Evolutionary conservation across 164 flowering plant genomes (phyloP), one percentile per base, ranked within the genome.

Genomic region (Echeveria elegans): DNA sequence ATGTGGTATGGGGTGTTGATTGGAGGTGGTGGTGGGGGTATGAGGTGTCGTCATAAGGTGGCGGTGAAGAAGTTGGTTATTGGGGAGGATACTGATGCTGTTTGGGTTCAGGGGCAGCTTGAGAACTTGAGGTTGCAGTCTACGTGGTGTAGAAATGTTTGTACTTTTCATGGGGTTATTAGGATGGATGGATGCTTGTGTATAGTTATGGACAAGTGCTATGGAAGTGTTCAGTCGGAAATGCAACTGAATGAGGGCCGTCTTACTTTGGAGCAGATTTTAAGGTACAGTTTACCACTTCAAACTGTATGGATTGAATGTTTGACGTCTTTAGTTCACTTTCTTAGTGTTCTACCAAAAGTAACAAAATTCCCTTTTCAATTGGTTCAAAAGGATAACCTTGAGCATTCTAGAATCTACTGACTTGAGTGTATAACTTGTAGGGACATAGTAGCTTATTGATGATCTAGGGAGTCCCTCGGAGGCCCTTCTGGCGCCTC

Each of bases 131-230:
- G 90, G 68, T 65, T 90, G 58, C 73, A 82, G 0, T 86, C 99
- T 0, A 92, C 87, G 93, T 95, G 99, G 99, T 95, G 99, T 65
- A 78, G 97, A 64, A 91, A 89, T 78, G 97, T 95, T 34, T 89
- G 99, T 66, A 77, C 90, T 14, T 95, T 91, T 68, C 97, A 92
- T 77, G 99, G 99, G 23, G 85, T 77, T 8, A 76, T 67, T 32
- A 83, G 76, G 73, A 66, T 83, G 79, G 96, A 83, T 1, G 88
- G 85, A 1, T 70, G 78, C 43, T 72, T 95, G 26, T 80, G 89
- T 43, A 78, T 95, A 21, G 80, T 95, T 16, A 88, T 87, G 90
- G 97, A 95, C 72, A 80, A 78, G 77, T 91, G 93, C 72, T n/a
- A 60, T 64, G 90, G 97, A 9, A 91, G 97, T 3, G 86, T 95